Percentiles rank a stretch among this genome's conserved stretches.
Evolutionary conservation across 2,329 filamentous ascomycete genomes (phyloP).

Genomic region (Fusarium verticillioides): DNA sequence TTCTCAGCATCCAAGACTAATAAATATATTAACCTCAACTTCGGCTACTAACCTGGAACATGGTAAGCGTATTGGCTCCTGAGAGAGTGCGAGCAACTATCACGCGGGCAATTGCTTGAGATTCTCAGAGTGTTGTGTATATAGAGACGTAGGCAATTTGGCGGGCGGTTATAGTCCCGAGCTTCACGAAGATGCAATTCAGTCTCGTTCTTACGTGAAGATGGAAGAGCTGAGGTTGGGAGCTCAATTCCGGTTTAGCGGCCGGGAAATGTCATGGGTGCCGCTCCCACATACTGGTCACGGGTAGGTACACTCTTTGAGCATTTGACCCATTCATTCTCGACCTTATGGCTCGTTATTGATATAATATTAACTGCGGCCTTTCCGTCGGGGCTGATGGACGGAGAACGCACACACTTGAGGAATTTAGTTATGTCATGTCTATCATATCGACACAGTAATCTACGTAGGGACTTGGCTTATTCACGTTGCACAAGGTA

Average conservation of each 20-base stretch:
- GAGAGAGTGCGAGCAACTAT: background rate
- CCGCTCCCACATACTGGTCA: slow-evolving; percentile 5
- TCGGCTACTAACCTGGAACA: slow-evolving; percentile 43
- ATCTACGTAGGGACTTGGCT: background rate
- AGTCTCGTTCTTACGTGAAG: background rate
- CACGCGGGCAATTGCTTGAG: background rate
- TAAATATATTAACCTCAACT: background rate
- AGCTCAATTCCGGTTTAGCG: slow-evolving; percentile 29
- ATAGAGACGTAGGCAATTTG: background rate
- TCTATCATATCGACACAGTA: background rate
- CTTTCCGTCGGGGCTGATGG: background rate
- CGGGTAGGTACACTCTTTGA: slow-evolving; percentile 6
- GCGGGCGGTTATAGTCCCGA: background rate
- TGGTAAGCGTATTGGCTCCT: slow-evolving; percentile 9
- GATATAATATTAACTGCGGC: background rate
- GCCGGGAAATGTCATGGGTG: slow-evolving; percentile 13
- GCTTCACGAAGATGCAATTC: background rate
- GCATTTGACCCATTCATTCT: background rate
- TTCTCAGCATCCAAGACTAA: slow-evolving; percentile 18
- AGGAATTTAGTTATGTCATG: background rate
- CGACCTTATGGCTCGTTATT: background rate
- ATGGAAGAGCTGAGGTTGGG: slow-evolving; percentile 23
- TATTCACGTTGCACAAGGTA: background rate
- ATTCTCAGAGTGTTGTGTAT: background rate
- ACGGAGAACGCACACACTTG: background rate